Conservation (phyloP, 208 protist genomes). For the Acanthamoeba sp. region DNA sequence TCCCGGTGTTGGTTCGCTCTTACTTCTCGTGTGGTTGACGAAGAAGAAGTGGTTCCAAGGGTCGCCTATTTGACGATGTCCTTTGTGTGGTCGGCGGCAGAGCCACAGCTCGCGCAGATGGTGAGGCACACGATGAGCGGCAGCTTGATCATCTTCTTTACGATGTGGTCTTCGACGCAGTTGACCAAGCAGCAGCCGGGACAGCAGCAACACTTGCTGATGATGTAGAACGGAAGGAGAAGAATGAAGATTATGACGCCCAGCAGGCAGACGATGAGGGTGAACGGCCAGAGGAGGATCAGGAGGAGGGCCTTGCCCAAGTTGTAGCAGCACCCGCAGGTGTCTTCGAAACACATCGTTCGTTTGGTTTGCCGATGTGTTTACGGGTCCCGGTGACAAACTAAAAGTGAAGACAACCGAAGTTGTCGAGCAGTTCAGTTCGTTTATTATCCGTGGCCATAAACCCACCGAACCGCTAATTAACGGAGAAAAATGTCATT, state of each 20-base stretch:
- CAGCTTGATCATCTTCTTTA: slow-evolving; percentile 49
- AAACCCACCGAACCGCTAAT: too few species aligned
- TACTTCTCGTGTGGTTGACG: not conserved
- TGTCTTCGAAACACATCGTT: slow-evolving; percentile 53
- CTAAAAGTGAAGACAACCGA: too few species aligned
- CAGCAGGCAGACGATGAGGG: slow-evolving; percentile 28
- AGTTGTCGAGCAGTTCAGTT: too few species aligned
- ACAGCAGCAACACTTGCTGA: slow-evolving; percentile 33
- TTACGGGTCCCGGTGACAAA: too few species aligned
- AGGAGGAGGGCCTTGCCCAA: slow-evolving; percentile 13
- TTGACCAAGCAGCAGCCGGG: slow-evolving; percentile 28
- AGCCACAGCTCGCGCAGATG: slow-evolving; percentile 6
- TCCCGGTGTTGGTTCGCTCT: not conserved
- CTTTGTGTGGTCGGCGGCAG: not conserved
- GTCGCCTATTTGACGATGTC: slow-evolving; percentile 38
- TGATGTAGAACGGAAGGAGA: slow-evolving; percentile 54
- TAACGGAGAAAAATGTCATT: too few species aligned
- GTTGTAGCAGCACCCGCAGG: slow-evolving; percentile 43
- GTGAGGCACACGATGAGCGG: slow-evolving; percentile 18
- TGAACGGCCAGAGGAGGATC: slow-evolving; percentile 36
- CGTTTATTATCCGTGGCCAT: too few species aligned
- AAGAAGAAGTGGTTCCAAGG: not conserved
- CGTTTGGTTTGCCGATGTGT: not conserved
- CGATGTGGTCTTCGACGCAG: slow-evolving; percentile 52
- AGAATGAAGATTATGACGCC: slow-evolving; percentile 46